Base-by-base conservation (phyloP, 169 alveolate species). In the Plasmodium sp. region DNA sequence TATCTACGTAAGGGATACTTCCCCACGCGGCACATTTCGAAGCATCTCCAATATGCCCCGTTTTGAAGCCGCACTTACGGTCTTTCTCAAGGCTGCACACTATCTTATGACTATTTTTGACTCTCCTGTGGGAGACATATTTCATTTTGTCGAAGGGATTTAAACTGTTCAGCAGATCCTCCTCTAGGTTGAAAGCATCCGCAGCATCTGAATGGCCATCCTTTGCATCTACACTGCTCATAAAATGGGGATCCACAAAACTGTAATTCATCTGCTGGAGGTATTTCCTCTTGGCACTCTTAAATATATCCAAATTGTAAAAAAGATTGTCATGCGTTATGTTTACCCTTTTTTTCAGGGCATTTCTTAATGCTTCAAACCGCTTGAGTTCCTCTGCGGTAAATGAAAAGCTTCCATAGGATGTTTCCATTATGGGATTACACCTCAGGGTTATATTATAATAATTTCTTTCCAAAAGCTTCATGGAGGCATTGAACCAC, bases 401-500 rank as follows among this genome's bases (percentile, higher is more conserved):
- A 85, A 85, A 85, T 27, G 93, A 85, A 75, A 85, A 75, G 45
- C 45, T 39, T 51, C 56, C 81, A 75, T 75, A 54, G 14, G 18
- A 41, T 18, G 39, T 85, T 85, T 85, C 84, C n/a, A 75, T 36
- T 43, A 5, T 10, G 27, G 45, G 81, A 75, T 75, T 75, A 75
- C 93, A 85, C 27, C 41, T 85, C 34, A 45, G 27, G 39, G 85
- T 16, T 18, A 85, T 74, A 12, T 85, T 85, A 85, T 85, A 85
- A 85, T 75, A 51, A 74, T 85, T 85, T 85, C 75, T 85, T 85
- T 85, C 82, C 51, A 85, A 54, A 22, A 85, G 34, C 43, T 85
- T 85, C 93, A 85, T 85, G 39, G 77, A 22, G 22, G 93, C 93
- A n/a, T 16, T 77, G 16, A 75, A 48, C 93, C 93, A 85, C 54